phyloP scores from a whole-genome alignment of 2,329 filamentous ascomycete species.

The Chaetomiaceae sp. region DNA sequence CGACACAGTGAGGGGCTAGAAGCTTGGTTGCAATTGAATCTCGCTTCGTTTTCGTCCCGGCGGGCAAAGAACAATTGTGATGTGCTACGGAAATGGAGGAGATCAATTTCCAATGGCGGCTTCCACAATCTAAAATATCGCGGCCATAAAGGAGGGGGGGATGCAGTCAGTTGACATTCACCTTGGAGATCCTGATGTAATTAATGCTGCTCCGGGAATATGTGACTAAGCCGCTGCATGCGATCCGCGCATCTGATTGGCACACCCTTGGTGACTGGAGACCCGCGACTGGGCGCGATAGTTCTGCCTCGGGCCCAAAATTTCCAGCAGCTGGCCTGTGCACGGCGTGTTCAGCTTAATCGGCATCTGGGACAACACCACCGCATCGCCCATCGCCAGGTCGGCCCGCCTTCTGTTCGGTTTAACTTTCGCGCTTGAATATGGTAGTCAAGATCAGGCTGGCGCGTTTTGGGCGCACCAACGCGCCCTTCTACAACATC shows the following conservation, averaged over 20 bases:
- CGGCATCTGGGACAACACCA: background rate
- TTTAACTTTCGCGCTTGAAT: too few relatives aligned
- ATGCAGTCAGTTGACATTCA: constrained; percentile 17
- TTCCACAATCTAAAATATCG: background rate
- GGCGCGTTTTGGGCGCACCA: constrained; percentile 83
- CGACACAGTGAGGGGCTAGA: background rate
- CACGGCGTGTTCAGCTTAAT: too few relatives aligned
- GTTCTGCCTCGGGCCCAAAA: constrained; percentile 1
- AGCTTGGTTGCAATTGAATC: background rate
- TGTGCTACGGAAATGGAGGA: too few relatives aligned
- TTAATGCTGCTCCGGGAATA: too few relatives aligned
- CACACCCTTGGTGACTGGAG: too few relatives aligned
- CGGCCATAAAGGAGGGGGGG: background rate
- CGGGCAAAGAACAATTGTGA: background rate
- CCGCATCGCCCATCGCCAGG: background rate
- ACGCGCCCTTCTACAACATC: constrained; percentile 95
- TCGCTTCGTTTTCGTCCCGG: too few relatives aligned
- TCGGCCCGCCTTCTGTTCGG: too few relatives aligned
- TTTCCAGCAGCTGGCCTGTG: constrained; percentile 9
- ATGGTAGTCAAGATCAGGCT: constrained; percentile 96
- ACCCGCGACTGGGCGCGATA: too few relatives aligned
- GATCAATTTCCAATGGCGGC: background rate
- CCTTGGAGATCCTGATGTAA: background rate
- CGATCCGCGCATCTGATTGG: constrained; percentile 6
- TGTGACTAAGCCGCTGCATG: background rate